Evolutionary conservation across 805 yeast species (phyloP), one percentile per base, ranked within the genome.

Genomic region (Monosporozyma solicola): DNA sequence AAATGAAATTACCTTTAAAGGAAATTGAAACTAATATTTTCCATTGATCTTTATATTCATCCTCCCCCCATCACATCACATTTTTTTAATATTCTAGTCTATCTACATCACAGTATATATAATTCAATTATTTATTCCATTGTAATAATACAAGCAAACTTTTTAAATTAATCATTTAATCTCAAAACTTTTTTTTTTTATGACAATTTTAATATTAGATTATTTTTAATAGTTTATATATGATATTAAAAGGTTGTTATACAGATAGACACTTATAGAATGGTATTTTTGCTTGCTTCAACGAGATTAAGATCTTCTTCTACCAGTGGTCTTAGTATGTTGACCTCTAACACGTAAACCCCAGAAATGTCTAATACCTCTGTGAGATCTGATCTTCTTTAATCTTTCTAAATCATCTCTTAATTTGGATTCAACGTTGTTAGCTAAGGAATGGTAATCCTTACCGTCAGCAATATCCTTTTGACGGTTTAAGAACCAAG

Each of bases 361-460:
- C 98, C 97, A 94, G 92, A 85, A 91, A 84, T 94, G 99, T 86
- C 99, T 90, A 79, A 94, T 86, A 92, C 99, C 99, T 81, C 98
- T 85, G 94, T 94, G 99, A 74, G 98, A 82, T 85, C 99, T 95
- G 87, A 95, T 94, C 82, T 94, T 94, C 96, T 95, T 95, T 80
- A 94, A 84, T 85, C 98, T 92, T 84, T 94, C 99, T 78, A 94
- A 83, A 75, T 94, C 99, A 76, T 94, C 99, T 88, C 99, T 94
- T 79, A 94, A 87, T 83, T 94, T 94, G 71, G 96, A 87, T 82
- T 95, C 99, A 78, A 94, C 82, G 84, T 88, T 88, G 92, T 94
- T 94, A 70, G 98, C 98, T 72, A 94, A 86, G 74, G 87, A 87
- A 83, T 94, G 99, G 85, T 89, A 83, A 83, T 92, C 95, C 85